Conservation (phyloP, 495 filamentous ascomycete genomes). For the Pseudotulostoma volvatum region DNA sequence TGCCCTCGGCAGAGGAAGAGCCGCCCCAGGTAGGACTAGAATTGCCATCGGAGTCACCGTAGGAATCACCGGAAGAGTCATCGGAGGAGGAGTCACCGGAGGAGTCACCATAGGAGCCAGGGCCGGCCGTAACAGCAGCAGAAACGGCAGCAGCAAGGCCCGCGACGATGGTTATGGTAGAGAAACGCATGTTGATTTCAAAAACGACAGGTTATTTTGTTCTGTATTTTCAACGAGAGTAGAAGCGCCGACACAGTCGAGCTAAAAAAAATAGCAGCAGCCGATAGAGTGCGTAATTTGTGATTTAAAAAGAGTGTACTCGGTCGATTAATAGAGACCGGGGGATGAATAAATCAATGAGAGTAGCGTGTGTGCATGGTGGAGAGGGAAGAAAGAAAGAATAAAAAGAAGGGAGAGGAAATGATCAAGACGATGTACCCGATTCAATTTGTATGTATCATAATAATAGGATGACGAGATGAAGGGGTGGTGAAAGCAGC, state of each 20-base stretch:
- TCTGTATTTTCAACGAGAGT: constrained; percentile 5
- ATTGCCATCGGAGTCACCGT: too few species aligned
- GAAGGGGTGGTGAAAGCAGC: too few species aligned
- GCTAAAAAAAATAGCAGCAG: constrained; percentile 10
- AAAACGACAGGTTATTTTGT: constrained; percentile 4
- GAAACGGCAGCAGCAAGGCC: constrained; percentile 32
- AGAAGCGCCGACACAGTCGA: constrained; percentile 2
- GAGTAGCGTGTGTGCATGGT: constrained; percentile 6
- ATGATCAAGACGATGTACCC: too few species aligned
- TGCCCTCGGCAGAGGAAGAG: too few species aligned
- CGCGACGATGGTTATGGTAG: constrained; percentile 46
- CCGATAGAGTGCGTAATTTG: constrained; percentile 14
- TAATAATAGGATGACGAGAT: too few species aligned
- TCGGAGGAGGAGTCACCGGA: too few species aligned
- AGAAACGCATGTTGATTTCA: constrained; percentile 74
- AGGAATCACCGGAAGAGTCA: too few species aligned
- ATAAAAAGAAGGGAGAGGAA: constrained; percentile 4
- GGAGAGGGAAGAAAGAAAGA: constrained; percentile 6
- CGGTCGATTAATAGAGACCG: constrained; percentile 22
- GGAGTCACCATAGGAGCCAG: too few species aligned
- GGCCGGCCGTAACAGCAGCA: too few species aligned
- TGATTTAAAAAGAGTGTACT: constrained; percentile 35
- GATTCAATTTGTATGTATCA: too few species aligned
- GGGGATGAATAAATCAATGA: constrained; percentile 8
- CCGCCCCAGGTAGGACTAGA: too few species aligned